Evolutionary conservation across 495 filamentous ascomycete genomes (phyloP).

Genomic region (Aspergillus conjunctus): DNA sequence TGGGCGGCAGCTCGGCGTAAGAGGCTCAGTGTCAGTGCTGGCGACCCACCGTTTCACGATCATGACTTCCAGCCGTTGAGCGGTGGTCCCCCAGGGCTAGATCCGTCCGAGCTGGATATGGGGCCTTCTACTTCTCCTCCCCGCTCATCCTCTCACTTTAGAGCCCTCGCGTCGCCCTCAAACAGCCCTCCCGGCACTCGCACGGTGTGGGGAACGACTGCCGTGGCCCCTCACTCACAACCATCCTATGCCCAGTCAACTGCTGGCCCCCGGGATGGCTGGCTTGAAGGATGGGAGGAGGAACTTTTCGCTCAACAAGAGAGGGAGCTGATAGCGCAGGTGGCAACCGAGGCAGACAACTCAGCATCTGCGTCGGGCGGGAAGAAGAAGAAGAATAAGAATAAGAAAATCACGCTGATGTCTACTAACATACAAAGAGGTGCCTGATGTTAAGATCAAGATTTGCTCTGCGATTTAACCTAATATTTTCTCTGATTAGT

Average conservation of each 20-base stretch:
- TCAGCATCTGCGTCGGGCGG: slow-evolving; percentile 29
- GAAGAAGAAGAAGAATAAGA: slow-evolving; percentile 80
- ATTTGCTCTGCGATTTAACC: not conserved
- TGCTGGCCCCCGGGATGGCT: slow-evolving; percentile 65
- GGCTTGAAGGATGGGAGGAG: slow-evolving; percentile 76
- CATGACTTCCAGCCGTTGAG: slow-evolving; percentile 69
- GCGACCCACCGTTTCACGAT: slow-evolving; percentile 46
- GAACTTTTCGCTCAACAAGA: slow-evolving; percentile 59
- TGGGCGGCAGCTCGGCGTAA: slow-evolving; percentile 57
- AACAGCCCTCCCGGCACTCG: slow-evolving; percentile 72
- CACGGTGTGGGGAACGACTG: slow-evolving; percentile 87
- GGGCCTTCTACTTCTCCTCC: slow-evolving; percentile 59
- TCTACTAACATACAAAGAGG: slow-evolving; percentile 75
- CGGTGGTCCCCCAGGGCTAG: slow-evolving; percentile 39
- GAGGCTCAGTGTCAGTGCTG: slow-evolving; percentile 42
- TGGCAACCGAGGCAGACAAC: slow-evolving; percentile 31
- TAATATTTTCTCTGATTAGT: not conserved
- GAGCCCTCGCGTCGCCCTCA: slow-evolving; percentile 69
- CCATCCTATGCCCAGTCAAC: slow-evolving; percentile 39
- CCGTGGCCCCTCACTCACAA: slow-evolving; percentile 56
- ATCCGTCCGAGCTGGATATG: slow-evolving; percentile 43
- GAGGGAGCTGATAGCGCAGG: slow-evolving; percentile 42
- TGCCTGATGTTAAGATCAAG: slow-evolving; percentile 36
- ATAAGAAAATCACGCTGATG: slow-evolving; percentile 94
- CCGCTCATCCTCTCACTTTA: slow-evolving; percentile 57